phyloP scores from a whole-genome alignment of 1,139 yeast species.

The Yamadazyma trypodendri region DNA sequence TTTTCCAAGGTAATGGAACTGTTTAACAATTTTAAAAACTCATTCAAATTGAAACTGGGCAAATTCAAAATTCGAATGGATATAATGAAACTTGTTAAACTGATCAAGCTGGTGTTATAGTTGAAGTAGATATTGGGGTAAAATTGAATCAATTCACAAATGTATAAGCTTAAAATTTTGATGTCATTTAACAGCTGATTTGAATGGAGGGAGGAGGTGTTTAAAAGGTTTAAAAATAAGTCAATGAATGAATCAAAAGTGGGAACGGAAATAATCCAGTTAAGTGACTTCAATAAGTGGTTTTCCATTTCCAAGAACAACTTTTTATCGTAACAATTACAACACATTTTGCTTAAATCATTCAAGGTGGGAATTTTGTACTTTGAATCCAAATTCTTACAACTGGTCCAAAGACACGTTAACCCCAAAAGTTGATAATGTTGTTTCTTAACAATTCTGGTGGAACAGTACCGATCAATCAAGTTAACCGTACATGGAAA shows the following conservation, averaged over 20 bases:
- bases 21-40: constrained; percentile 14
- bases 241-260: constrained; percentile 65
- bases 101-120: constrained; percentile 55
- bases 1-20: constrained; percentile 8
- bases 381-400: constrained; percentile 70
- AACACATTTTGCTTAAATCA: constrained; percentile 59
- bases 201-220: background rate
- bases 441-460: constrained; percentile 49
- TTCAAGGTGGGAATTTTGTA: constrained; percentile 60
- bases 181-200: constrained; percentile 35
- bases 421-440: constrained; percentile 70
- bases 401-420: constrained; percentile 71
- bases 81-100: constrained; percentile 48
- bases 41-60: constrained; percentile 27
- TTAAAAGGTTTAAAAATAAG: constrained; percentile 37
- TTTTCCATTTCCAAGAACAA: constrained; percentile 69
- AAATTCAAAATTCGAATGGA: constrained; percentile 23
- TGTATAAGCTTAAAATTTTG: constrained; percentile 54
- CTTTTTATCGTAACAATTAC: constrained; percentile 58
- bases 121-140: constrained; percentile 58
- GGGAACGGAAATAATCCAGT: constrained; percentile 57
- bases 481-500: constrained; percentile 55
- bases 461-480: constrained; percentile 52
- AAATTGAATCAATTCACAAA: constrained; percentile 66
- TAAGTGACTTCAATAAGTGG: constrained; percentile 56